Percentiles rank a stretch among this genome's conserved stretches.
phyloP scores from a whole-genome alignment of 2,329 filamentous ascomycete species.

The Colletotrichum siamense region DNA sequence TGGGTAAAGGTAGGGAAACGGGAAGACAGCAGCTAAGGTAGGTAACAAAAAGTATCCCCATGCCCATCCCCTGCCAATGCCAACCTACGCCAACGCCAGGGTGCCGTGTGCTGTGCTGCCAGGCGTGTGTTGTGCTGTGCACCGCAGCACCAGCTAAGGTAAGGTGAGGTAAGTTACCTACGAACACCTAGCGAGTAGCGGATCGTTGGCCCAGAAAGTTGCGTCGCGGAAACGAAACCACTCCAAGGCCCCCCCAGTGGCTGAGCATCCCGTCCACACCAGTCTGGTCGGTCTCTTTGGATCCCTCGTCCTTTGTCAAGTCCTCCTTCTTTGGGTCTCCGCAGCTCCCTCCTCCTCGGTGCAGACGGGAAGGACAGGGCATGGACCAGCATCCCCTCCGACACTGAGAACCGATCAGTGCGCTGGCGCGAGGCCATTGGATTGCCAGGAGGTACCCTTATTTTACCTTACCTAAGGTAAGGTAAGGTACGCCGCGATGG shows the following conservation, averaged over 20 bases:
- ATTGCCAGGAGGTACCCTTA: background rate
- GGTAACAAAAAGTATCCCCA: background rate
- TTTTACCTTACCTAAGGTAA: background rate
- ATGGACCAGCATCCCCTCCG: background rate
- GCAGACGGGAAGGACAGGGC: background rate
- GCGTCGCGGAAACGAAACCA: background rate
- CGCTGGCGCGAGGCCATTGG: background rate
- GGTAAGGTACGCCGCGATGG: background rate
- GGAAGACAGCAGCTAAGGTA: background rate
- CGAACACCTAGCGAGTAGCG: background rate
- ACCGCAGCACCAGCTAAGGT: background rate
- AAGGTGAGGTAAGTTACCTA: background rate
- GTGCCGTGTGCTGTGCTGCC: background rate
- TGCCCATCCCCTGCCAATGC: background rate
- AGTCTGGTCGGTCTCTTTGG: background rate
- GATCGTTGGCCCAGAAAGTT: background rate
- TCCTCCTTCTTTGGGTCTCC: background rate
- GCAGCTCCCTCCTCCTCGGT: background rate
- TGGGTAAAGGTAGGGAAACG: background rate
- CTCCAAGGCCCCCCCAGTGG: background rate
- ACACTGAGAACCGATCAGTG: slow-evolving; percentile 5
- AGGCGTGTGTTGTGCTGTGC: background rate
- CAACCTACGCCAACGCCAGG: background rate
- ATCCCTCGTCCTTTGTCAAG: background rate
- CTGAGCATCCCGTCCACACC: background rate